Conservation (phyloP, 257 asterid genomes). For the Nicotiana undulata region DNA sequence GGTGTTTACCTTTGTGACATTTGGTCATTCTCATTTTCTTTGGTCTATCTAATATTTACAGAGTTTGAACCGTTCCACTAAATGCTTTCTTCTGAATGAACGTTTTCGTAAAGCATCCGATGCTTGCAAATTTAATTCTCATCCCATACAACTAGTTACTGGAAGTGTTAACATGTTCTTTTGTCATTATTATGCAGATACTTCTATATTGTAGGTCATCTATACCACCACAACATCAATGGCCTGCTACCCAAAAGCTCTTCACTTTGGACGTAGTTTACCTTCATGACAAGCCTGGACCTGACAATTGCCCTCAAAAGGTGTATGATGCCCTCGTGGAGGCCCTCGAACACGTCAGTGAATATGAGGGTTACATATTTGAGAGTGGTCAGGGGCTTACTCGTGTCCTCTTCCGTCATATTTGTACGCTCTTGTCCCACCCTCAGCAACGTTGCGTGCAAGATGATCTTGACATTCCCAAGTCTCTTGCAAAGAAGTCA, state of each 20-base stretch:
- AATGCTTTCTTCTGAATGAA: neutral
- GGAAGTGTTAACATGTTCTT: neutral
- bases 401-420: conserved; percentile 65
- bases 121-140: neutral
- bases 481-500: conserved; percentile 56
- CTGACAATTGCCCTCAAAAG: conserved; percentile 81
- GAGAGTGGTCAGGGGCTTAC: conserved; percentile 90
- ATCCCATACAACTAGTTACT: neutral
- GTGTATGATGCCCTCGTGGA: conserved; percentile 89
- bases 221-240: conserved; percentile 50
- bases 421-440: conserved; percentile 63
- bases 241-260: conserved; percentile 55
- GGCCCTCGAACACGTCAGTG: conserved; percentile 72
- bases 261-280: conserved; percentile 86
- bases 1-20: neutral
- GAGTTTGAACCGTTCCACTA: neutral
- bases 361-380: conserved; percentile 73
- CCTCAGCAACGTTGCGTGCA: conserved; percentile 88
- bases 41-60: neutral
- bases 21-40: neutral
- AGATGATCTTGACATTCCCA: conserved; percentile 71
- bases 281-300: conserved; percentile 96
- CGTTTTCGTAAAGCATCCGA: neutral
- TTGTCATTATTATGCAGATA: conserved; percentile 35
- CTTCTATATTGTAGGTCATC: conserved; percentile 87